Conservation (phyloP, 2,329 filamentous ascomycete genomes). For the Didymella sp. region DNA sequence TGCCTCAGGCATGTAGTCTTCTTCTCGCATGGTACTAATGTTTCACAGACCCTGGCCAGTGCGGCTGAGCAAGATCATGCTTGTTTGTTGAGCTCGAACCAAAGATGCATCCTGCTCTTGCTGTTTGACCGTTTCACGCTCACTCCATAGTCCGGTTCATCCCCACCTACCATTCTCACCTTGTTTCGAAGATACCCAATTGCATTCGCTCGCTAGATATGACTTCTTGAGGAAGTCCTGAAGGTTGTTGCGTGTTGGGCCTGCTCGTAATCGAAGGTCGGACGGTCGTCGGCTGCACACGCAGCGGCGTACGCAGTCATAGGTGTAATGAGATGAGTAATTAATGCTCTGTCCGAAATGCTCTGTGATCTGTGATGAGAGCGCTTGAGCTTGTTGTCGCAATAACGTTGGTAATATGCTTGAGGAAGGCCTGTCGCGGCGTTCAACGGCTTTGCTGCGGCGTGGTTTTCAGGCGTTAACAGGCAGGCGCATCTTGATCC, state of each 20-base stretch:
- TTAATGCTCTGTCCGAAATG: neutral
- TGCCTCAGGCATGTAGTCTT: neutral
- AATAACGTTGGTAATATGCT: neutral
- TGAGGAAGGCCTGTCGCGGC: neutral
- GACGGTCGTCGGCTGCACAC: constrained; percentile 6
- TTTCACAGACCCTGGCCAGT: constrained; percentile 45
- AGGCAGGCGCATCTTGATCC: neutral
- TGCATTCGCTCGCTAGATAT: constrained; percentile 29
- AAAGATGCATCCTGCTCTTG: constrained; percentile 19
- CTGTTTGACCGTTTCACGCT: constrained; percentile 22
- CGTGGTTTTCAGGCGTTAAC: constrained; percentile 1
- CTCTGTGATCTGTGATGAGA: neutral
- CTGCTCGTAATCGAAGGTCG: constrained; percentile 4
- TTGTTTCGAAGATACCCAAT: constrained; percentile 37
- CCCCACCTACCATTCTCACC: constrained; percentile 7
- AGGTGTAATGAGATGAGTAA: neutral
- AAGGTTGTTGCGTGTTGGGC: constrained; percentile 5
- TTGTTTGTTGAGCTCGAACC: constrained; percentile 2
- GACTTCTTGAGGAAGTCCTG: neutral
- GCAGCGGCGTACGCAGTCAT: constrained; percentile 14
- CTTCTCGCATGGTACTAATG: constrained; percentile 22
- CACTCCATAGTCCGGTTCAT: constrained; percentile 19
- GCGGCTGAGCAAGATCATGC: constrained; percentile 32
- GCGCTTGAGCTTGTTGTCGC: neutral
- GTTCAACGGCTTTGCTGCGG: constrained; percentile 6